Percentiles rank a stretch among this genome's conserved stretches.
Evolutionary conservation across 2,329 filamentous ascomycete genomes (phyloP).

Genomic region (Alternaria brassicae): DNA sequence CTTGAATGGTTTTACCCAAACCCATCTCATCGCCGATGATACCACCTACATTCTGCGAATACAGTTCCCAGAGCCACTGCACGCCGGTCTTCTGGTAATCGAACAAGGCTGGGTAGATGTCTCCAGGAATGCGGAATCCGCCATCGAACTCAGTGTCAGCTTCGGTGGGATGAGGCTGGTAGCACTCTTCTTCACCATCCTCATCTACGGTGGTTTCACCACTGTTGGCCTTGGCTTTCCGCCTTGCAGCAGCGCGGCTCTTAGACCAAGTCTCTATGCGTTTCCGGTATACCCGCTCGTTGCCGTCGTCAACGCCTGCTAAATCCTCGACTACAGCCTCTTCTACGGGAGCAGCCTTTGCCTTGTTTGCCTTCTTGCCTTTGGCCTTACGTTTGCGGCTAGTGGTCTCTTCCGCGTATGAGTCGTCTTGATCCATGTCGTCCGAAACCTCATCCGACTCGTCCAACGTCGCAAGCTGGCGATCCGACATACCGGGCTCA

Average conservation of each 20-base stretch:
- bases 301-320: conserved; percentile 81
- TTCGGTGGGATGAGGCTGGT: conserved; percentile 83
- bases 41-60: conserved; percentile 86
- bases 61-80: conserved; percentile 93
- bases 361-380: conserved; percentile 36
- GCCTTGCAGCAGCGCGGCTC: conserved; percentile 66
- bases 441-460: conserved; percentile 49
- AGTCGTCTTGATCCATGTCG: conserved; percentile 49
- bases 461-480: conserved; percentile 47
- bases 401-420: conserved; percentile 49
- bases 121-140: conserved; percentile 82
- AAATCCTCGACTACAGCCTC: conserved; percentile 60
- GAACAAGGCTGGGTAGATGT: conserved; percentile 90
- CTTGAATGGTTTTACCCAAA: conserved; percentile 89
- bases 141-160: conserved; percentile 78
- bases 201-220: conserved; percentile 37
- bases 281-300: conserved; percentile 79
- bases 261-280: conserved; percentile 78
- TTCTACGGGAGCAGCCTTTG: conserved; percentile 26
- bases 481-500: conserved; percentile 51
- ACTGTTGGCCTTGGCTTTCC: conserved; percentile 51
- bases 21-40: conserved; percentile 99
- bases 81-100: conserved; percentile 98
- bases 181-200: conserved; percentile 71
- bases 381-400: conserved; percentile 50